A percentile compares a stretch with the other conserved stretches of the same genome.
These are phyloP conservation scores for Diplodia mutila DNA, from an alignment of 2,329 filamentous ascomycete species.

Conservation along the genomic window DNA sequence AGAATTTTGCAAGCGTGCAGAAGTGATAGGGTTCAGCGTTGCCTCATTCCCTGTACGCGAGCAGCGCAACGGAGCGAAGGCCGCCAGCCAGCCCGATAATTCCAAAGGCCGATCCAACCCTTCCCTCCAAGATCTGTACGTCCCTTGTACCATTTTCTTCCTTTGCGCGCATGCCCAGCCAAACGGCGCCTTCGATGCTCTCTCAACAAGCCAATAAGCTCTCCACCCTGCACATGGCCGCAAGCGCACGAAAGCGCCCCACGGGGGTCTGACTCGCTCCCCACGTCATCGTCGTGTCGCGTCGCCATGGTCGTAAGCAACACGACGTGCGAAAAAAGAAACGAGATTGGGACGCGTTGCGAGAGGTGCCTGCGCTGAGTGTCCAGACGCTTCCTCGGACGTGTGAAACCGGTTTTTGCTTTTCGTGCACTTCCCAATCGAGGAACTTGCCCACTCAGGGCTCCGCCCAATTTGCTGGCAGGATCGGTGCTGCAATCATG, in stretches of 20 bases:
- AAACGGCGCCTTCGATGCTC: conserved; percentile 37
- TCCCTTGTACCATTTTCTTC: conserved; percentile 33
- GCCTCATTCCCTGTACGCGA: conserved; percentile 37
- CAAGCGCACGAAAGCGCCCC: neutral
- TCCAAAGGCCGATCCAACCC: conserved; percentile 32
- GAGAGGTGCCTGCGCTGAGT: too few species aligned
- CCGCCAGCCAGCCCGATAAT: conserved; percentile 33
- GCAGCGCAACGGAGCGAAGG: neutral
- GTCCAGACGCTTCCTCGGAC: neutral
- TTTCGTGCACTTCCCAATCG: conserved; percentile 16
- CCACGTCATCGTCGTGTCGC: neutral
- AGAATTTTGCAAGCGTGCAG: conserved; percentile 5
- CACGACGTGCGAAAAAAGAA: neutral
- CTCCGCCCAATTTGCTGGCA: conserved; percentile 1
- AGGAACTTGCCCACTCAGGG: conserved; percentile 3
- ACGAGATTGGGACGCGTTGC: neutral
- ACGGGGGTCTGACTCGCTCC: conserved; percentile 15
- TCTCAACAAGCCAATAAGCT: conserved; percentile 30
- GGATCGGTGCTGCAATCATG: neutral
- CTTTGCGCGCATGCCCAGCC: conserved; percentile 34
- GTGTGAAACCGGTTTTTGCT: neutral
- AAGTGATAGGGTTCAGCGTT: neutral
- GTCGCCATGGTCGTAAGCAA: conserved; percentile 12
- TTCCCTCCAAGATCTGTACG: neutral
- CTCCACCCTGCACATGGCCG: neutral